These are phyloP conservation scores for Deuterostichococcus epilithicus DNA, from an alignment of 139 green algal genomes.

Conservation along the genomic window DNA sequence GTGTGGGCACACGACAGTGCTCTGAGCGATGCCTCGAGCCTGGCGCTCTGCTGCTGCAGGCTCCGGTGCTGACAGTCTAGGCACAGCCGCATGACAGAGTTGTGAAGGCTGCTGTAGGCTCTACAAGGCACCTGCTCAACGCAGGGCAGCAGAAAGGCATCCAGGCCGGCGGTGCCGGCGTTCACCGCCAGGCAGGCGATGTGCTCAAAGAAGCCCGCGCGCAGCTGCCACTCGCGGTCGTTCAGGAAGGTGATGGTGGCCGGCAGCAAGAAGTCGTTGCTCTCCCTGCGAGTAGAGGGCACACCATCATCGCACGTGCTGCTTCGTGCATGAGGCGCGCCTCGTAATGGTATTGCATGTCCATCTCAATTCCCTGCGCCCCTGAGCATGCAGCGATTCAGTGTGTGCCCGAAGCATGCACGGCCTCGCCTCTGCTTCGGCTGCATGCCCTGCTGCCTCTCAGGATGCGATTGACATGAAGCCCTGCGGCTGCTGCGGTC, in stretches of 20 bases:
- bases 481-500: no score
- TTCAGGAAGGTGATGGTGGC: constrained; percentile 96
- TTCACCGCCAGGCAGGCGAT: constrained; percentile 23
- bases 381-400: neutral
- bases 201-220: constrained; percentile 63
- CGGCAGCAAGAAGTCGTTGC: constrained; percentile 82
- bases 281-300: constrained; percentile 48
- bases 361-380: neutral
- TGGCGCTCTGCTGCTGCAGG: no score
- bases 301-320: constrained; percentile 41
- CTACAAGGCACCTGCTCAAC: constrained; percentile 65
- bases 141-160: constrained; percentile 89
- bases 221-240: constrained; percentile 71
- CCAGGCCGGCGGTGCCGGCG: constrained; percentile 55
- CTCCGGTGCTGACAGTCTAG: no score
- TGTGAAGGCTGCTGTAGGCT: neutral
- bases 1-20: no score
- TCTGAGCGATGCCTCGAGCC: no score
- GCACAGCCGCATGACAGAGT: no score
- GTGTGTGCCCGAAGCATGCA: no score
- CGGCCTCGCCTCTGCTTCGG: no score
- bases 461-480: no score
- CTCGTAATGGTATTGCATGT: neutral
- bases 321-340: no score
- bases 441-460: no score